phyloP scores from a whole-genome alignment of 2,329 filamentous ascomycete genomes.

The Aspergillus puulaauensis region DNA sequence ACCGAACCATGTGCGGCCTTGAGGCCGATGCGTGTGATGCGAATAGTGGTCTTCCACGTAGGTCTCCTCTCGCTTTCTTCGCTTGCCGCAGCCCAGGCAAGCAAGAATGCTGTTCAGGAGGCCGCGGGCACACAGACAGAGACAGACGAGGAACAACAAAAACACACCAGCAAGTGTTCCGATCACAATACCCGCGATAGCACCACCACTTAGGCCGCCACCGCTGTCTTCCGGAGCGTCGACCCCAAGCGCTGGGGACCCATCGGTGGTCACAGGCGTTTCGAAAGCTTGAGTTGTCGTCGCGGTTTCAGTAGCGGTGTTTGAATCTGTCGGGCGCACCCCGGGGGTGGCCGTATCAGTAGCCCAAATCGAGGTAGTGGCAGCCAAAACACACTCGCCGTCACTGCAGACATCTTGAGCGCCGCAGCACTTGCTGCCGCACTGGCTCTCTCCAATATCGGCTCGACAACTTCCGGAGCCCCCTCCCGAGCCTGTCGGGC shows the following conservation, averaged over 20 bases:
- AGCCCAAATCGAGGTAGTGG: slow-evolving; percentile 40
- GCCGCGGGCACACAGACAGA: slow-evolving; percentile 45
- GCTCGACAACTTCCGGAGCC: slow-evolving; percentile 44
- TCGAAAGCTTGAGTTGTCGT: slow-evolving; percentile 47
- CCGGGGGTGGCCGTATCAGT: slow-evolving; percentile 41
- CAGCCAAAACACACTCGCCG: slow-evolving; percentile 41
- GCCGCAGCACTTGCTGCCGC: slow-evolving; percentile 47
- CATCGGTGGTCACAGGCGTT: slow-evolving; percentile 46
- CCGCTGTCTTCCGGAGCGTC: slow-evolving; percentile 26
- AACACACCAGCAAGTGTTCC: slow-evolving; percentile 47
- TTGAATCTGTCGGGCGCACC: slow-evolving; percentile 46
- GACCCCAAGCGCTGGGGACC: slow-evolving; percentile 36
- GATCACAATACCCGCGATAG: slow-evolving; percentile 53
- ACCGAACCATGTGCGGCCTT: slow-evolving; percentile 43
- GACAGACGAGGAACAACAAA: slow-evolving; percentile 45
- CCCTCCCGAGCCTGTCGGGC: slow-evolving; percentile 22
- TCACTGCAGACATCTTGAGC: slow-evolving; percentile 45
- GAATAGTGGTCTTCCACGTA: slow-evolving; percentile 42
- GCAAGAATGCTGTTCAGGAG: slow-evolving; percentile 41
- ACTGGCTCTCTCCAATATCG: slow-evolving; percentile 44
- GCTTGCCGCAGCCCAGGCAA: slow-evolving; percentile 39
- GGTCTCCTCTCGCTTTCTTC: slow-evolving; percentile 38
- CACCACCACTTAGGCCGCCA: slow-evolving; percentile 48
- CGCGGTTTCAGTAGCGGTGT: slow-evolving; percentile 45
- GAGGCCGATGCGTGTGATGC: slow-evolving; percentile 33